Evolutionary conservation across 2,329 filamentous ascomycete species (phyloP).

Genomic region (Ceratocystis cubensis): DNA sequence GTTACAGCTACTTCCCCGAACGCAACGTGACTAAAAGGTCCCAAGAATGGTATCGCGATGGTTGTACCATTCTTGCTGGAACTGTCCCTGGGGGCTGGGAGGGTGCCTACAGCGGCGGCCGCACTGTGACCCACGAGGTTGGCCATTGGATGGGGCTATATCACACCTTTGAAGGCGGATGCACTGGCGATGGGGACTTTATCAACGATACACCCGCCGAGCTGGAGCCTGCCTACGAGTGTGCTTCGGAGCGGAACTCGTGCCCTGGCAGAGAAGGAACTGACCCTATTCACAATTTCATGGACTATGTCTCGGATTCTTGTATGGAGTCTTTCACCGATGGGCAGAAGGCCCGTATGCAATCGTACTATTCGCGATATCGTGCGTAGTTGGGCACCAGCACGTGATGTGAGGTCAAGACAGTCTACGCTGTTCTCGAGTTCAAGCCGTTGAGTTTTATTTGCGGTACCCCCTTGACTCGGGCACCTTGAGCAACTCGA

Average conservation of each 20-base stretch:
- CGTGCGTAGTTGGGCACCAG: constrained; percentile 1
- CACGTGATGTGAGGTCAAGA: no score
- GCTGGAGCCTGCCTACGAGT: constrained; percentile 28
- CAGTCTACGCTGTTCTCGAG: no score
- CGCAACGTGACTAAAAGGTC: constrained; percentile 26
- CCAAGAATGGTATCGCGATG: constrained; percentile 30
- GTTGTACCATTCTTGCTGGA: constrained; percentile 31
- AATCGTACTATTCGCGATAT: constrained; percentile 19
- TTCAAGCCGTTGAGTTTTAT: no score
- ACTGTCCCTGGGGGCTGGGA: constrained; percentile 31
- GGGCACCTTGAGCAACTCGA: no score
- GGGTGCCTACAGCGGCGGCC: constrained; percentile 29
- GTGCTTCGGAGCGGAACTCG: constrained; percentile 30
- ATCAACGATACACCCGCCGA: constrained; percentile 33
- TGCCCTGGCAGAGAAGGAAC: constrained; percentile 27
- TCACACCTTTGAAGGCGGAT: constrained; percentile 37
- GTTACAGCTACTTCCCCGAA: constrained; percentile 38
- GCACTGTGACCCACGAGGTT: constrained; percentile 32
- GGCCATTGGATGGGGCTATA: constrained; percentile 39
- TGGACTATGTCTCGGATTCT: constrained; percentile 33
- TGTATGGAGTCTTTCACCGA: constrained; percentile 37
- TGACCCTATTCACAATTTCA: constrained; percentile 32
- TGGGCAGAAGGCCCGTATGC: constrained; percentile 28
- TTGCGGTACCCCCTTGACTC: neutral
- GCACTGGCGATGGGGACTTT: constrained; percentile 29